Conservation (phyloP, 805 yeast species). For the Candida endomychidarum region DNA sequence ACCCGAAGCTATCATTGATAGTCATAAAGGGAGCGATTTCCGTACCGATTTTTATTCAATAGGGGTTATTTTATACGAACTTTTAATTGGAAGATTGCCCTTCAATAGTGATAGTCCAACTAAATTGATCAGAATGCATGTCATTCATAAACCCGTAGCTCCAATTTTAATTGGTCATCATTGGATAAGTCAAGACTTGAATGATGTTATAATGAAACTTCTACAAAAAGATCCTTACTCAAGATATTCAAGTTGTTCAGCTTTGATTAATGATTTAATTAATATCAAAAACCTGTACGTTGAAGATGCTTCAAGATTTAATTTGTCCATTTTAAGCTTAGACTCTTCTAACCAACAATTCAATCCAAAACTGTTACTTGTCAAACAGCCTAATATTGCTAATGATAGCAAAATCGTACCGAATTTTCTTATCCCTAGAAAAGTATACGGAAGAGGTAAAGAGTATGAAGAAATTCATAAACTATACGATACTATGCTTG, state of each 20-base stretch:
- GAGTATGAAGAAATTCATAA: not conserved
- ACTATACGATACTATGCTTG: slow-evolving; percentile 1
- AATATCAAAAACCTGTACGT: slow-evolving; percentile 22
- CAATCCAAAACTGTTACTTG: not conserved
- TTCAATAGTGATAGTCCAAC: slow-evolving; percentile 41
- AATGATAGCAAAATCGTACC: not conserved
- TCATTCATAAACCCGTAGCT: slow-evolving; percentile 40
- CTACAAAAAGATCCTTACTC: slow-evolving; percentile 40
- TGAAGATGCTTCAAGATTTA: slow-evolving; percentile 8
- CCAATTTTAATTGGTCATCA: slow-evolving; percentile 31
- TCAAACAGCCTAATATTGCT: not conserved
- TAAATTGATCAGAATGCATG: slow-evolving; percentile 40
- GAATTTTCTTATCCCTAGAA: slow-evolving; percentile 7
- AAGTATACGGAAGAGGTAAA: slow-evolving; percentile 5
- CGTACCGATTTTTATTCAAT: slow-evolving; percentile 50
- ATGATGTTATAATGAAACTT: slow-evolving; percentile 41
- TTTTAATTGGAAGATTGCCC: slow-evolving; percentile 46
- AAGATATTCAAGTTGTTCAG: slow-evolving; percentile 36
- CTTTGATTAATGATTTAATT: slow-evolving; percentile 37
- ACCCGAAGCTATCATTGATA: slow-evolving; percentile 48
- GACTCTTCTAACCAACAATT: not conserved
- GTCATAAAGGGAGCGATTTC: slow-evolving; percentile 39
- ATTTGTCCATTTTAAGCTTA: not conserved
- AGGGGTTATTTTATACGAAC: slow-evolving; percentile 51
- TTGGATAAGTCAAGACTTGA: slow-evolving; percentile 31